phyloP scores from a whole-genome alignment of 2,329 filamentous ascomycete genomes.

The Annulohypoxylon truncatum region DNA sequence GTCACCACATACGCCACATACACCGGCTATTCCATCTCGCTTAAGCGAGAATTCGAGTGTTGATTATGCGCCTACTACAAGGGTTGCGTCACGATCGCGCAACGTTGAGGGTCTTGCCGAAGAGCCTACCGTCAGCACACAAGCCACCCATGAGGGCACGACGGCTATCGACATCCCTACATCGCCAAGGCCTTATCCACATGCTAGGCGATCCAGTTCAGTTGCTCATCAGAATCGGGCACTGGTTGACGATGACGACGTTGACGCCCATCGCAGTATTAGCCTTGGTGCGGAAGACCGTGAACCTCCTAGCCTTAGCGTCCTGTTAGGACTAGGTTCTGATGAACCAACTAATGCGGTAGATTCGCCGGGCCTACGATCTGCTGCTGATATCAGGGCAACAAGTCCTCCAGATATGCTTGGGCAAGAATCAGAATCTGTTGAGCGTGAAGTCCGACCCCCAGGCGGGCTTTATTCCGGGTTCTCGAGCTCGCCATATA shows the following conservation, averaged over 20 bases:
- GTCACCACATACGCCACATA: conserved; percentile 91
- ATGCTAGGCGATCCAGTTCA: conserved; percentile 74
- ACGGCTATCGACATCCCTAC: conserved; percentile 79
- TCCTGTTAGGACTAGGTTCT: conserved; percentile 64
- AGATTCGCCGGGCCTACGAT: conserved; percentile 52
- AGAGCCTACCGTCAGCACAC: conserved; percentile 53
- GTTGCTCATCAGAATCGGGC: conserved; percentile 72
- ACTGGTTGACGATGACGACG: conserved; percentile 67
- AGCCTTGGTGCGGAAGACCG: conserved; percentile 75
- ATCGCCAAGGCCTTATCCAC: conserved; percentile 70
- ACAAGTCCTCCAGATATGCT: conserved; percentile 55
- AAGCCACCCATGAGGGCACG: conserved; percentile 63
- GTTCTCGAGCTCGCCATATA: conserved; percentile 59
- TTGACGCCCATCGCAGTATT: conserved; percentile 73
- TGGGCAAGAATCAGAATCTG: conserved; percentile 54
- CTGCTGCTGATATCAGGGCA: conserved; percentile 57
- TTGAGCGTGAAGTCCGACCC: conserved; percentile 59
- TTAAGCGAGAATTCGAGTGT: conserved; percentile 90
- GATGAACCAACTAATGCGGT: conserved; percentile 54
- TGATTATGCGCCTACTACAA: conserved; percentile 63
- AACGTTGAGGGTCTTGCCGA: conserved; percentile 46
- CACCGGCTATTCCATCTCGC: conserved; percentile 92
- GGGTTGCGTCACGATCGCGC: conserved; percentile 44
- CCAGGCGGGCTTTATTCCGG: conserved; percentile 57
- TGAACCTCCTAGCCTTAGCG: conserved; percentile 73